Conservation (phyloP, 2,329 filamentous ascomycete genomes). For the Nectriaceae sp. region DNA sequence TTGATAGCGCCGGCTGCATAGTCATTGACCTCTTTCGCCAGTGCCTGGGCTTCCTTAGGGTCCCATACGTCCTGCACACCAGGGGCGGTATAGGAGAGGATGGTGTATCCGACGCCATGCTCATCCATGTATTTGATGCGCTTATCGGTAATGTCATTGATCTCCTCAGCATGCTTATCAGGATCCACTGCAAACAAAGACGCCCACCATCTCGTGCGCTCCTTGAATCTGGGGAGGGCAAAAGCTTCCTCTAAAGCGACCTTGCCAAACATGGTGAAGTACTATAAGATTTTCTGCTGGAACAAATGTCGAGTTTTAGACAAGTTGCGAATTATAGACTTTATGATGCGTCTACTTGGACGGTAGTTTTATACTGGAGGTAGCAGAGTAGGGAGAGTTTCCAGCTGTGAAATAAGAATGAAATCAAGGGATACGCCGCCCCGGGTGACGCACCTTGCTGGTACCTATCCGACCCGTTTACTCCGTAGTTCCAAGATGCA, state of each 20-base stretch:
- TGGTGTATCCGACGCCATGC: conserved; percentile 50
- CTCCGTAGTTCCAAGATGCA: too few relatives aligned
- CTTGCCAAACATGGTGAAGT: conserved; percentile 66
- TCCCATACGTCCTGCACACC: conserved; percentile 50
- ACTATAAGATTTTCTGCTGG: conserved; percentile 4
- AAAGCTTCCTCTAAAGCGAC: conserved; percentile 65
- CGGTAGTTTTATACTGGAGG: too few relatives aligned
- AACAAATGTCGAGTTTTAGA: too few relatives aligned
- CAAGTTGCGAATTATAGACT: too few relatives aligned
- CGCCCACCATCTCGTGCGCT: conserved; percentile 64
- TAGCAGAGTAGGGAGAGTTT: too few relatives aligned
- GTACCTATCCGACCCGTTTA: too few relatives aligned
- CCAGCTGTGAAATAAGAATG: too few relatives aligned
- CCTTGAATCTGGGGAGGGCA: conserved; percentile 57
- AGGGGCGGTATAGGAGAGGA: conserved; percentile 51
- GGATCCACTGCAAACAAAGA: conserved; percentile 59
- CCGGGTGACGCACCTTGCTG: too few relatives aligned
- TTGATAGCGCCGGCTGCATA: conserved; percentile 42
- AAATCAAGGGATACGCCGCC: too few relatives aligned
- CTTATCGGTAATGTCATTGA: conserved; percentile 41
- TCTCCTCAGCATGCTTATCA: conserved; percentile 59
- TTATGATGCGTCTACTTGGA: too few relatives aligned
- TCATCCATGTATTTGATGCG: conserved; percentile 47
- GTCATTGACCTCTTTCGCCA: conserved; percentile 46
- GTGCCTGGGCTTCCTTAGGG: conserved; percentile 39